Conservation (phyloP, 2,329 filamentous ascomycete species). For the Monosporascus cannonballus region DNA sequence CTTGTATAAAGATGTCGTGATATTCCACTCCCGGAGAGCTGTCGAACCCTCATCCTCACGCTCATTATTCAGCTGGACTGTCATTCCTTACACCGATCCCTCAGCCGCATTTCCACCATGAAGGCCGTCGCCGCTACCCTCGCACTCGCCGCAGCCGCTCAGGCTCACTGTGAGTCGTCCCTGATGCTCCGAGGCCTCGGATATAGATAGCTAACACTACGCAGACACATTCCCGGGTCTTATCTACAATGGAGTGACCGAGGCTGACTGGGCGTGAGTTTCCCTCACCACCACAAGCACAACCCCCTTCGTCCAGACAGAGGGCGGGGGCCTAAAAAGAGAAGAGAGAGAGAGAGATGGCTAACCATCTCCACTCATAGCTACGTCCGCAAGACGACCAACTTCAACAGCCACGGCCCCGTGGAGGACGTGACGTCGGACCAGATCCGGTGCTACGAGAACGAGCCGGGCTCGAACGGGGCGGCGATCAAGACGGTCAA, state of each 20-base stretch:
- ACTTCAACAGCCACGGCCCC: slow-evolving; percentile 28
- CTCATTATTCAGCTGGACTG: too few relatives aligned
- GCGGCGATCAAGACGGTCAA: slow-evolving; percentile 26
- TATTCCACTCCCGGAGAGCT: too few relatives aligned
- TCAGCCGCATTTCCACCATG: slow-evolving; percentile 7
- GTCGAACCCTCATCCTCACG: too few relatives aligned
- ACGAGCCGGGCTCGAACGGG: slow-evolving; percentile 20
- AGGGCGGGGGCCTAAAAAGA: not conserved
- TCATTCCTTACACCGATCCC: not conserved
- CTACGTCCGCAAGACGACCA: slow-evolving; percentile 30
- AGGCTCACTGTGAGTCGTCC: slow-evolving; percentile 19
- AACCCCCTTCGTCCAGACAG: too few relatives aligned
- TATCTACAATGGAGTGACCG: slow-evolving; percentile 17
- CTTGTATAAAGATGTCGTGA: too few relatives aligned
- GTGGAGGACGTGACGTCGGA: slow-evolving; percentile 26
- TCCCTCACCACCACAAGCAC: not conserved
- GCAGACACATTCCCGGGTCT: slow-evolving; percentile 22
- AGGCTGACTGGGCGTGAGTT: slow-evolving; percentile 24
- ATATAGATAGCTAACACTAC: slow-evolving; percentile 5
- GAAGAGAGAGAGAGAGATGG: not conserved
- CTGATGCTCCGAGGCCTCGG: not conserved
- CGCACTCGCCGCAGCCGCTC: slow-evolving; percentile 14
- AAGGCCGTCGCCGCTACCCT: slow-evolving; percentile 13
- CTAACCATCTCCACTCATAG: not conserved
- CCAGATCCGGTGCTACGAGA: slow-evolving; percentile 32